A percentile compares a stretch with the other conserved stretches of the same genome.
These are phyloP conservation scores for Candida vartiovaarae DNA, from an alignment of 805 yeast genomes.

Conservation along the genomic window DNA sequence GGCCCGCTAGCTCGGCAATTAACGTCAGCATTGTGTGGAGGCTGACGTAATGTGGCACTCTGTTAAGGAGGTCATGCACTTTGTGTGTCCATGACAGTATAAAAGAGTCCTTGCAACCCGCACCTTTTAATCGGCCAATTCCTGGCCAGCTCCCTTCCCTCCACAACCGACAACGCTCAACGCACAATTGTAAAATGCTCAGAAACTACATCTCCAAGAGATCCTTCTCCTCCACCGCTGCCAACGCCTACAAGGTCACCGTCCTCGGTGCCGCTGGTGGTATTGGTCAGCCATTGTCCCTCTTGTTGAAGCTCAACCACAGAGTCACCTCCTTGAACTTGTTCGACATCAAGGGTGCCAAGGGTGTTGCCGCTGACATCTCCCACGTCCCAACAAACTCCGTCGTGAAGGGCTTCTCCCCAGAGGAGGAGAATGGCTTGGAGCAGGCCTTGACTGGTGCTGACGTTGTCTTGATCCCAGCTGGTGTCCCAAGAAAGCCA, in stretches of 20 bases:
- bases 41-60: too few species aligned
- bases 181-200: constrained; percentile 34
- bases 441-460: constrained; percentile 62
- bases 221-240: constrained; percentile 60
- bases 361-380: constrained; percentile 95
- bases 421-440: constrained; percentile 70
- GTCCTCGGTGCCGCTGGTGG: constrained; percentile 89
- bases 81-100: too few species aligned
- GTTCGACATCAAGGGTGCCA: constrained; percentile 87
- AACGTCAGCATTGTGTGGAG: too few species aligned
- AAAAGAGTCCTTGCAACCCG: too few species aligned
- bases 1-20: too few species aligned
- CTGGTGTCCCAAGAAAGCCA: constrained; percentile 98
- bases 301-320: constrained; percentile 79
- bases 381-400: constrained; percentile 93
- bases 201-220: constrained; percentile 45
- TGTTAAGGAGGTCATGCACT: too few species aligned
- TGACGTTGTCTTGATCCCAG: constrained; percentile 86
- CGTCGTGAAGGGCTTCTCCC: constrained; percentile 78
- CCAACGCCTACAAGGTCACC: constrained; percentile 69
- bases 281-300: constrained; percentile 85
- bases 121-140: too few species aligned
- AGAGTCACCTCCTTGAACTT: constrained; percentile 81
- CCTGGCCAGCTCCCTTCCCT: too few species aligned
- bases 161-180: too few species aligned